Conservation (phyloP, 1,284 basidiomycete genomes). For the Lentinula novae-zelandiae region DNA sequence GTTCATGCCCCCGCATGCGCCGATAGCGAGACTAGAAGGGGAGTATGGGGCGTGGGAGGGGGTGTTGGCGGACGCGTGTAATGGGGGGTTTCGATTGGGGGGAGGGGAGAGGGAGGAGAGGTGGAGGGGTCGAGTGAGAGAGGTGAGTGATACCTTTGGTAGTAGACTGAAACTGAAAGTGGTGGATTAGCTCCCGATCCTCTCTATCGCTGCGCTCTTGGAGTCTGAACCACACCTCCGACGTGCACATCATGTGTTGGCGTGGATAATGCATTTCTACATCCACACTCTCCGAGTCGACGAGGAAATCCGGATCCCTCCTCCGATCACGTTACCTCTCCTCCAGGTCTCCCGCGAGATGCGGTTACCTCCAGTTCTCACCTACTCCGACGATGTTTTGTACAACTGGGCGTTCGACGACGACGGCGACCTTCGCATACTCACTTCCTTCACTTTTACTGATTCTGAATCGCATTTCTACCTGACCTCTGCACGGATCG, state of each 20-base stretch:
- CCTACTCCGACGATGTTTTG: constrained; percentile 91
- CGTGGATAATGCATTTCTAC: constrained; percentile 88
- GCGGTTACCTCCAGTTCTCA: constrained; percentile 86
- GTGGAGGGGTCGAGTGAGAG: constrained; percentile 63
- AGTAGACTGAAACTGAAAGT: too few species aligned
- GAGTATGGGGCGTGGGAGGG: background rate
- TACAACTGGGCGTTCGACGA: constrained; percentile 76
- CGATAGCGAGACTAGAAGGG: constrained; percentile 52
- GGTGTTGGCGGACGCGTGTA: constrained; percentile 45
- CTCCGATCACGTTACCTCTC: constrained; percentile 73
- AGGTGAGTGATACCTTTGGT: constrained; percentile 37
- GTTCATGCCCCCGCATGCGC: constrained; percentile 85
- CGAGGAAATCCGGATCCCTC: constrained; percentile 60
- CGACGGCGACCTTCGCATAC: constrained; percentile 53
- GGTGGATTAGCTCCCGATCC: too few species aligned
- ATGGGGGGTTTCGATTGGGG: constrained; percentile 46
- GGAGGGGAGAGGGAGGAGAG: constrained; percentile 47
- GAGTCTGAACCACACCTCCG: too few species aligned
- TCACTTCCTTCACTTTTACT: constrained; percentile 78
- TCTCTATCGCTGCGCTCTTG: too few species aligned
- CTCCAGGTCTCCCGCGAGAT: constrained; percentile 75
- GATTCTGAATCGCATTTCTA: constrained; percentile 90
- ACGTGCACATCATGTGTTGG: constrained; percentile 81
- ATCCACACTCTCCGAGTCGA: constrained; percentile 71
- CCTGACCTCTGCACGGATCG: constrained; percentile 86